Percentiles rank a stretch among this genome's conserved stretches.
Conservation (phyloP, 1,284 basidiomycete genomes). For the Ustilago loliicola region DNA sequence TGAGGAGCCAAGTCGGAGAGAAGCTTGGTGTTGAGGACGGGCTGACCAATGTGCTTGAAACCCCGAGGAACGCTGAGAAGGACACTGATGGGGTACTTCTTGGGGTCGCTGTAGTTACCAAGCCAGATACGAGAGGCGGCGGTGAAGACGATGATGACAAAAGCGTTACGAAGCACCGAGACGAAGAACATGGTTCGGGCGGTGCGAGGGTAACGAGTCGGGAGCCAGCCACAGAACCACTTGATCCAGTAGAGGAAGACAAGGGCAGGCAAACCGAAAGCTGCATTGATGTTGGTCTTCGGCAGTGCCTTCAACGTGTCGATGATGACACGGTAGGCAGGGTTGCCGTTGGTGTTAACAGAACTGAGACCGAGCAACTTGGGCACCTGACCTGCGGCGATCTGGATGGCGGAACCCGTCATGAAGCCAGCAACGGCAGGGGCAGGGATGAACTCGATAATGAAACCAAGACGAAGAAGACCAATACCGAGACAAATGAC, state of each 20-base stretch:
- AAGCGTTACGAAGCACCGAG: conserved; percentile 67
- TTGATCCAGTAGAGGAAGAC: conserved; percentile 82
- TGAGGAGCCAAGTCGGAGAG: conserved; percentile 81
- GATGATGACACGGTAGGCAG: conserved; percentile 90
- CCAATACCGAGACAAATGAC: conserved; percentile 94
- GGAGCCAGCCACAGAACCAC: conserved; percentile 76
- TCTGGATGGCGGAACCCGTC: conserved; percentile 72
- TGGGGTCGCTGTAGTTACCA: conserved; percentile 69
- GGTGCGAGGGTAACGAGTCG: conserved; percentile 80
- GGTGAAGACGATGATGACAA: conserved; percentile 74
- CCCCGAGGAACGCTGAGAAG: conserved; percentile 78
- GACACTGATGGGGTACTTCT: conserved; percentile 87
- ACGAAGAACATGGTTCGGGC: conserved; percentile 75
- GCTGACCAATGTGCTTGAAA: conserved; percentile 78
- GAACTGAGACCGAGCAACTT: conserved; percentile 63
- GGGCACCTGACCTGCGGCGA: conserved; percentile 67
- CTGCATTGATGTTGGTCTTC: conserved; percentile 82
- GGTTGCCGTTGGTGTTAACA: conserved; percentile 62
- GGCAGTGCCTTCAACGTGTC: conserved; percentile 88
- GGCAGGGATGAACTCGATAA: conserved; percentile 92
- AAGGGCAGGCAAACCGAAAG: conserved; percentile 87
- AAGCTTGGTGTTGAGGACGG: conserved; percentile 78
- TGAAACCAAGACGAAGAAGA: conserved; percentile 90
- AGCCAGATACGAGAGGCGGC: conserved; percentile 70
- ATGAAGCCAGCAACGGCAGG: conserved; percentile 91